Base-by-base conservation (phyloP, 139 green algal species). In the Chlorella sp. region DNA sequence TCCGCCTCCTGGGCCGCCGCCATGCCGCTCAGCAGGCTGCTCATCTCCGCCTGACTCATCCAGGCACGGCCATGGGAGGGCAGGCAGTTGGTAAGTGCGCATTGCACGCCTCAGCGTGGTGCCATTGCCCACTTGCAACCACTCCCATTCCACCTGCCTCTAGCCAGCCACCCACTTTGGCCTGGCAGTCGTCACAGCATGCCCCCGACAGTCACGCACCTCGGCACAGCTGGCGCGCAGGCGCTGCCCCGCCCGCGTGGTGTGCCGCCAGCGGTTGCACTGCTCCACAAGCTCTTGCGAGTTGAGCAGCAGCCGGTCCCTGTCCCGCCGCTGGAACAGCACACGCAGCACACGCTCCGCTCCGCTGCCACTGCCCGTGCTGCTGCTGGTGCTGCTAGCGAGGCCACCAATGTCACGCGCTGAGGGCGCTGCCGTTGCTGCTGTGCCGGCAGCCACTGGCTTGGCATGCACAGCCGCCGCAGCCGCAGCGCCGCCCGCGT, bases 181-280 rank as follows among this genome's bases (percentile, higher is more conserved):
- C n/a, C n/a, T n/a, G n/a, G n/a, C n/a, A n/a, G n/a, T n/a, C n/a
- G n/a, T n/a, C n/a, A n/a, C n/a, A n/a, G n/a, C n/a, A n/a, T n/a
- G n/a, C n/a, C n/a, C n/a, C n/a, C n/a, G n/a, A n/a, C 51, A 60
- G 2, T 16, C 51, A 26, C 51, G 22, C 38, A 54, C 70, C 40
- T 76, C 70, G 2, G 70, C 70, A n/a, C 70, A 76, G 70, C 70
- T 76, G 70, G 70, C 70, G 40, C 38, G 38, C 70, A 76, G 70
- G 36, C 48, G 70, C 70, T 56, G 13, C 20, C 40, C 70, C 38
- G 70, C 17, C 11, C 4, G 32, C 17, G 22, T 58, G 22, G 17
- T 54, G 40, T 56, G 20, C 38, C 40, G 38, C 70, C 70, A 76
- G 19, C 38, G 17, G 40, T 76, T 76, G 70, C 70, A 76, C 70